Conservation (phyloP, 176 grass and related monocot species). For the Ensete ventricosum region DNA sequence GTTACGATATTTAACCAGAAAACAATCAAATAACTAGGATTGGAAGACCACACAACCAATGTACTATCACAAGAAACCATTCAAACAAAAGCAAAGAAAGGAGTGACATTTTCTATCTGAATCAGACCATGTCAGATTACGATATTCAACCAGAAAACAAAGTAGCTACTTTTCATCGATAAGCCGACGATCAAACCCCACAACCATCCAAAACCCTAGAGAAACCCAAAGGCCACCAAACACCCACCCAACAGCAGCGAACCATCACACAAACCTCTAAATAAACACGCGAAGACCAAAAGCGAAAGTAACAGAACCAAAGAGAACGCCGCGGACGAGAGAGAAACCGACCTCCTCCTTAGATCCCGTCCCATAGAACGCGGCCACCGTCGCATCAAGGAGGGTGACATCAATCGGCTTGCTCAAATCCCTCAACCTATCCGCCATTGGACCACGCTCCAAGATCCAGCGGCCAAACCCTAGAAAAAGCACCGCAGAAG, state of each 20-base stretch:
- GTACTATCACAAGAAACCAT: neutral
- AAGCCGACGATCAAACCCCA: constrained; percentile 1
- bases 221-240: neutral
- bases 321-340: neutral
- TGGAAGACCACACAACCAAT: neutral
- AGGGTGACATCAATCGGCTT: constrained; percentile 87
- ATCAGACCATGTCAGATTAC: no score
- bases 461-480: constrained; percentile 17
- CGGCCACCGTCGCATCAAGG: constrained; percentile 88
- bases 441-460: constrained; percentile 37
- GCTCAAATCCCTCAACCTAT: constrained; percentile 94
- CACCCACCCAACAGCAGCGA: neutral
- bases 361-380: constrained; percentile 99
- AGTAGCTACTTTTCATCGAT: neutral
- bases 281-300: neutral
- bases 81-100: neutral
- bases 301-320: neutral
- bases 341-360: constrained; percentile 71
- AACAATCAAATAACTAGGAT: neutral
- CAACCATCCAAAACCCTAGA: neutral
- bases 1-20: no score
- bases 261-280: neutral
- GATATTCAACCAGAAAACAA: neutral
- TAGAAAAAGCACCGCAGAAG: constrained; percentile 4
- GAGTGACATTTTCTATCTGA: neutral